phyloP scores from a whole-genome alignment of 441 rosid genomes.

The Populus hybrid region DNA sequence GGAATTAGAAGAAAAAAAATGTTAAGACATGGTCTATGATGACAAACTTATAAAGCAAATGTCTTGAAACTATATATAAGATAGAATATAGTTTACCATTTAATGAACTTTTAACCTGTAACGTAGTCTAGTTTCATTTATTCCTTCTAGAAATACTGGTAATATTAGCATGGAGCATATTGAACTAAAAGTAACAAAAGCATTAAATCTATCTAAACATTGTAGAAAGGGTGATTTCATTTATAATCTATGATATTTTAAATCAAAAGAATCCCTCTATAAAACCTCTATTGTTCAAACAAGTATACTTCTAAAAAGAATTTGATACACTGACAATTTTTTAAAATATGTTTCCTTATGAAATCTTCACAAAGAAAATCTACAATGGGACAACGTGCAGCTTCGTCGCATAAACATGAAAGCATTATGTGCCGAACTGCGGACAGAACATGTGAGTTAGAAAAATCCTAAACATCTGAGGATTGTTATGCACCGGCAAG shows the following conservation, averaged over 20 bases:
- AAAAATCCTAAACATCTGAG: not conserved
- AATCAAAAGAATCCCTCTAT: not conserved
- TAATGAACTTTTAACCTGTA: not conserved
- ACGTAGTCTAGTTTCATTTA: not conserved
- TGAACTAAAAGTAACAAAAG: not conserved
- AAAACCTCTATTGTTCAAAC: not conserved
- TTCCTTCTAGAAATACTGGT: not conserved
- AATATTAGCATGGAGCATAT: not conserved
- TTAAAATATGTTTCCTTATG: not conserved
- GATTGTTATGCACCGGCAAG: not conserved
- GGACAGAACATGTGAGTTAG: not conserved
- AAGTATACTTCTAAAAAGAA: not conserved
- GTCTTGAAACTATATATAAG: not conserved
- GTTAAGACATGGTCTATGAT: not conserved
- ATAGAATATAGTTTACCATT: not conserved
- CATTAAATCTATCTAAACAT: not conserved
- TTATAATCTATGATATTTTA: slow-evolving; percentile 1
- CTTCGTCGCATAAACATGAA: not conserved
- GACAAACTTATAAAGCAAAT: not conserved
- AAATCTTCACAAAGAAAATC: not conserved
- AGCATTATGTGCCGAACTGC: not conserved
- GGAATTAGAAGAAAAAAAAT: not conserved
- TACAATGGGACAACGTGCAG: not conserved
- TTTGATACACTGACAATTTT: not conserved
- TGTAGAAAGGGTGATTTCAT: not conserved